phyloP scores from a whole-genome alignment of 331 rosid genomes.

The Telfairia occidentalis region DNA sequence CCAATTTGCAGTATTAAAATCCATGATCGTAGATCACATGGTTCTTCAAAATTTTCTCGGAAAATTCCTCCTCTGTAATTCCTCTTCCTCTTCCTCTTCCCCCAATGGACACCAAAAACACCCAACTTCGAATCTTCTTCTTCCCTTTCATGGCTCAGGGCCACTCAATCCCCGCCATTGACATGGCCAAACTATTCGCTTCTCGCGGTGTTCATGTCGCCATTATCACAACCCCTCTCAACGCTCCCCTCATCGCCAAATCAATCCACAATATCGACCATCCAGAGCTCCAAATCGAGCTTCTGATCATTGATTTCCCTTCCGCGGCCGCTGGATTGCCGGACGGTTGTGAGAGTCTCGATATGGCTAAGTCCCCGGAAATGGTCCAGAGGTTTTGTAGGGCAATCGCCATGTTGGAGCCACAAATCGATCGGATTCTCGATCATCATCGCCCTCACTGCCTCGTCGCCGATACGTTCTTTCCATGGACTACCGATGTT shows the following conservation, averaged over 20 bases:
- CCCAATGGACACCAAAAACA: slow-evolving; percentile 5
- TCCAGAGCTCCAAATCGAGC: background rate
- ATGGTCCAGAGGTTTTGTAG: slow-evolving; percentile 12
- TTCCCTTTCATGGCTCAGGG: slow-evolving; percentile 41
- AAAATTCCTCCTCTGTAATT: background rate
- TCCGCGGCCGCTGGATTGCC: slow-evolving; percentile 30
- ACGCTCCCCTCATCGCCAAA: slow-evolving; percentile 21
- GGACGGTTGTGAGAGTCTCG: slow-evolving; percentile 27
- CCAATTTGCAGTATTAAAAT: background rate
- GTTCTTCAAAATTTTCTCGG: background rate
- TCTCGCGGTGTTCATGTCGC: slow-evolving; percentile 27
- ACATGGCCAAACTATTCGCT: slow-evolving; percentile 45
- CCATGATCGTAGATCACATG: background rate
- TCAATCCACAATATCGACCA: slow-evolving; percentile 17
- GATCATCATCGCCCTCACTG: slow-evolving; percentile 18
- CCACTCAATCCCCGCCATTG: slow-evolving; percentile 43
- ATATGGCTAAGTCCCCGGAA: slow-evolving; percentile 3
- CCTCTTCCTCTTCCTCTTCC: background rate
- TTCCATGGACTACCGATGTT: slow-evolving; percentile 24
- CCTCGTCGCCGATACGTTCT: slow-evolving; percentile 25
- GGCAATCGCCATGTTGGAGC: slow-evolving; percentile 16
- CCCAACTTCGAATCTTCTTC: slow-evolving; percentile 33
- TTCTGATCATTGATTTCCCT: slow-evolving; percentile 27
- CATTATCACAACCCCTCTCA: slow-evolving; percentile 35
- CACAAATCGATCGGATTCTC: slow-evolving; percentile 15